A percentile compares a stretch with the other conserved stretches of the same genome.
phyloP scores from a whole-genome alignment of 352 stramenopile genomes.

The Phytophthora citricola region DNA sequence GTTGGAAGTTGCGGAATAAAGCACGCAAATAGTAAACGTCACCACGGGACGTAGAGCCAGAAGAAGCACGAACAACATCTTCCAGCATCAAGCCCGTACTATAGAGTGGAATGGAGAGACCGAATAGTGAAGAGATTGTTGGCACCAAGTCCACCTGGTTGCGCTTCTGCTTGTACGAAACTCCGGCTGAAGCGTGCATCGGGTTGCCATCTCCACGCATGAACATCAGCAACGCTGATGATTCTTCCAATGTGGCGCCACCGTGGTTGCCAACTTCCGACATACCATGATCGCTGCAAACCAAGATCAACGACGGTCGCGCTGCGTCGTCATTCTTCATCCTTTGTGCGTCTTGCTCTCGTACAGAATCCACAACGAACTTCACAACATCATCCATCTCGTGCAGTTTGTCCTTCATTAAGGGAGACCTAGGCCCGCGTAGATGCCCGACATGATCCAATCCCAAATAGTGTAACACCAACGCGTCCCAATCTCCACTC shows the following conservation, averaged over 20 bases:
- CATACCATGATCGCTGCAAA: conserved; percentile 92
- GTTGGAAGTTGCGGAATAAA: conserved; percentile 65
- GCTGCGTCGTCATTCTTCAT: conserved; percentile 24
- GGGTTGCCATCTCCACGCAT: conserved; percentile 53
- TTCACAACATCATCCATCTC: conserved; percentile 87
- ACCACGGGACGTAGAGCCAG: neutral
- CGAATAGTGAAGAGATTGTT: conserved; percentile 81
- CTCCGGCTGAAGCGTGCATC: conserved; percentile 2
- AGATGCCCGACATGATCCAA: conserved; percentile 89
- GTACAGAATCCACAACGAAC: conserved; percentile 64
- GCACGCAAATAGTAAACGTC: conserved; percentile 35
- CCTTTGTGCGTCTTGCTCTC: conserved; percentile 57
- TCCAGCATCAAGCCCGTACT: conserved; percentile 76
- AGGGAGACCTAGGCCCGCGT: conserved; percentile 70
- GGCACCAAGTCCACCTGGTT: conserved; percentile 86
- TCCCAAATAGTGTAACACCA: conserved; percentile 89
- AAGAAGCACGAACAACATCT: conserved; percentile 55
- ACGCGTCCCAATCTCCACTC: conserved; percentile 83
- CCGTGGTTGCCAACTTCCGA: conserved; percentile 90
- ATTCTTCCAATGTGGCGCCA: conserved; percentile 84
- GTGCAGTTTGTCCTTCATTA: conserved; percentile 83
- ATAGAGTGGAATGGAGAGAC: conserved; percentile 65
- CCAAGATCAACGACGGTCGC: conserved; percentile 67
- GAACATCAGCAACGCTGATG: conserved; percentile 85
- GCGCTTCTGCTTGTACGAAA: conserved; percentile 30